Evolutionary conservation across 192 early-diverging fungal genomes (phyloP).

Genomic region (Jimgerdemannia lactiflua): DNA sequence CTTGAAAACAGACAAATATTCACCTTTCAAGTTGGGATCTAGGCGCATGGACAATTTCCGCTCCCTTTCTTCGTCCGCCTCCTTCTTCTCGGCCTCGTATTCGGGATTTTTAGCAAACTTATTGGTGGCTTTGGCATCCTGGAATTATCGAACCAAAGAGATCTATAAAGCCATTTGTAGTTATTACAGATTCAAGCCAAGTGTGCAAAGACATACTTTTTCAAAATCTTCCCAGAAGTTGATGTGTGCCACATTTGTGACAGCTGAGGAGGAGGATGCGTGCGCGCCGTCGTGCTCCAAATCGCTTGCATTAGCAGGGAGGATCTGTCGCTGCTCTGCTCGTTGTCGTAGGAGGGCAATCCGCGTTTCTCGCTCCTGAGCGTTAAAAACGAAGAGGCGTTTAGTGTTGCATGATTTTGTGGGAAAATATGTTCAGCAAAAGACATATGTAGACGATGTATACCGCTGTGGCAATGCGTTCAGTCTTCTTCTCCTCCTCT

Average conservation of each 20-base stretch:
- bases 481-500: conserved; percentile 47
- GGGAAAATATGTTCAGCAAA: neutral
- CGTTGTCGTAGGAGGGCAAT: conserved; percentile 47
- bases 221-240: conserved; percentile 60
- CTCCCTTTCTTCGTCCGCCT: conserved; percentile 45
- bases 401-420: neutral
- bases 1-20: too few relatives aligned
- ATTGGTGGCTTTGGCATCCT: neutral
- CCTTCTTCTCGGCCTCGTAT: conserved; percentile 48
- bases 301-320: too few relatives aligned
- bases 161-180: conserved; percentile 5
- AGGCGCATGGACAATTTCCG: conserved; percentile 64
- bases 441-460: conserved; percentile 2
- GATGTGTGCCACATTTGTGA: conserved; percentile 34
- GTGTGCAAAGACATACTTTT: conserved; percentile 20
- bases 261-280: neutral
- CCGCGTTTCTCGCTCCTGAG: conserved; percentile 58
- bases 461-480: conserved; percentile 54
- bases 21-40: neutral
- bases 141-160: neutral
- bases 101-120: conserved; percentile 42
- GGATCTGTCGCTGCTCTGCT: conserved; percentile 22
- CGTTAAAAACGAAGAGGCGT: neutral
- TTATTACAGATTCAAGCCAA: neutral
- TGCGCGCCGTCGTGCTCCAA: too few relatives aligned